Evolutionary conservation across 176 grass and related monocot species (phyloP).

Genomic region (Pontederia crassipes): DNA sequence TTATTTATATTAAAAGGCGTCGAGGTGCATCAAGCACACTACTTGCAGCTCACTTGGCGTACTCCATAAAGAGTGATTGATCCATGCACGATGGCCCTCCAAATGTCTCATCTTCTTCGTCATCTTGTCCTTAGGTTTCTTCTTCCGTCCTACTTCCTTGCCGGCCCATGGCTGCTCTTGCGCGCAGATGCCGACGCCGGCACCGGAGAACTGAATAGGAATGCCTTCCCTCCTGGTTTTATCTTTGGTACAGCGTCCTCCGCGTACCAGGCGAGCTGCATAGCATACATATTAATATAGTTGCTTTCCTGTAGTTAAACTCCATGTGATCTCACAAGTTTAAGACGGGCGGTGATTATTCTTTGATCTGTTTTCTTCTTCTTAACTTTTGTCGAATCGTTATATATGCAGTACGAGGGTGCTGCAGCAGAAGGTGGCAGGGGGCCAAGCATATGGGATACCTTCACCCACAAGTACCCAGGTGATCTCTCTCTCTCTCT

Average conservation of each 20-base stretch:
- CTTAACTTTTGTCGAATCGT: background rate
- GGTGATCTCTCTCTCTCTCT: slow-evolving; percentile 24
- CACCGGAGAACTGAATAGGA: slow-evolving; percentile 16
- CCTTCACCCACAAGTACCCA: slow-evolving; percentile 68
- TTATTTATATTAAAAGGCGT: too few relatives aligned
- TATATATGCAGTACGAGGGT: slow-evolving; percentile 64
- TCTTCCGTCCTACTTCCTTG: too few relatives aligned
- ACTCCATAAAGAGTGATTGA: too few relatives aligned
- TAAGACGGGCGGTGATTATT: background rate
- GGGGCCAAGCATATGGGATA: slow-evolving; percentile 74
- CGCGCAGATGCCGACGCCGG: background rate
- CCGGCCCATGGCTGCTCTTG: too few relatives aligned
- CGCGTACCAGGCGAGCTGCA: slow-evolving; percentile 45
- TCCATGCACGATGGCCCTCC: too few relatives aligned
- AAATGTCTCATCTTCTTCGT: too few relatives aligned
- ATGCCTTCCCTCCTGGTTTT: slow-evolving; percentile 40
- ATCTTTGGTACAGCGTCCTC: slow-evolving; percentile 76
- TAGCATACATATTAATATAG: background rate
- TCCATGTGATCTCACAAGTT: too few relatives aligned
- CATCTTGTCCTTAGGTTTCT: too few relatives aligned
- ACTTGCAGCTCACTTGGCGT: too few relatives aligned
- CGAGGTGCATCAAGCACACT: too few relatives aligned
- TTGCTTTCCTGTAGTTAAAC: too few relatives aligned
- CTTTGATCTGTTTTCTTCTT: background rate
- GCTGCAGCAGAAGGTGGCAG: slow-evolving; percentile 43